These are phyloP conservation scores for Coemansia reversa DNA, from an alignment of 192 early-diverging fungal species.

Conservation along the genomic window DNA sequence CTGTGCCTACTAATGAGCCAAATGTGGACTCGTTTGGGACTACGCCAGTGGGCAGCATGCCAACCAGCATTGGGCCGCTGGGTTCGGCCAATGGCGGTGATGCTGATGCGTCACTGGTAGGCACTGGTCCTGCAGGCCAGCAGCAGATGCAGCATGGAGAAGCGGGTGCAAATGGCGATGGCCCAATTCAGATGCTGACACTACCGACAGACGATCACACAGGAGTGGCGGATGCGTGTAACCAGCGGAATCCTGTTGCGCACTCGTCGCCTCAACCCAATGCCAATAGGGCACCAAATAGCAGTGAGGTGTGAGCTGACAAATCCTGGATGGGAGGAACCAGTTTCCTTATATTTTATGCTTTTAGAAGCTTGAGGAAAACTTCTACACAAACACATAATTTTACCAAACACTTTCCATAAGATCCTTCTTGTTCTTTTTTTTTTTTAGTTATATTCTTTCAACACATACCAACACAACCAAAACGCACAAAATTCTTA, in stretches of 20 bases:
- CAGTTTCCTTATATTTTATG: too few species aligned
- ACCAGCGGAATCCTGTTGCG: conserved; percentile 9
- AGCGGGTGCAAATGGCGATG: background rate
- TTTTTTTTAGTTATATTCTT: too few species aligned
- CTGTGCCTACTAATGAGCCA: conserved; percentile 42
- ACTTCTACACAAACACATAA: background rate
- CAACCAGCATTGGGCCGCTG: conserved; percentile 28
- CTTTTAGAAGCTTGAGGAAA: too few species aligned
- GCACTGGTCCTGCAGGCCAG: conserved; percentile 5
- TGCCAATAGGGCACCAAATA: conserved; percentile 6
- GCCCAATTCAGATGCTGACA: conserved; percentile 22
- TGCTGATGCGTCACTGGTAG: conserved; percentile 38
- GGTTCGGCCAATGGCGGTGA: conserved; percentile 13
- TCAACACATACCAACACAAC: too few species aligned
- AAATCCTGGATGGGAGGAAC: too few species aligned
- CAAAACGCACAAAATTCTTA: too few species aligned
- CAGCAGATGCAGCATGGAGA: conserved; percentile 15
- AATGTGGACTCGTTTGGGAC: conserved; percentile 50
- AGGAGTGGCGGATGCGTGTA: conserved; percentile 8
- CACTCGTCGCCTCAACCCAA: conserved; percentile 8
- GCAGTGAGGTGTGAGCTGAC: conserved; percentile 16
- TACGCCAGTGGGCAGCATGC: conserved; percentile 49
- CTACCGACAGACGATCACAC: conserved; percentile 10
- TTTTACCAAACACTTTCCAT: background rate
- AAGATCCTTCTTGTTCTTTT: background rate